Base-by-base conservation (phyloP, 73 alveolate species). In the Paramecium octaurelia region DNA sequence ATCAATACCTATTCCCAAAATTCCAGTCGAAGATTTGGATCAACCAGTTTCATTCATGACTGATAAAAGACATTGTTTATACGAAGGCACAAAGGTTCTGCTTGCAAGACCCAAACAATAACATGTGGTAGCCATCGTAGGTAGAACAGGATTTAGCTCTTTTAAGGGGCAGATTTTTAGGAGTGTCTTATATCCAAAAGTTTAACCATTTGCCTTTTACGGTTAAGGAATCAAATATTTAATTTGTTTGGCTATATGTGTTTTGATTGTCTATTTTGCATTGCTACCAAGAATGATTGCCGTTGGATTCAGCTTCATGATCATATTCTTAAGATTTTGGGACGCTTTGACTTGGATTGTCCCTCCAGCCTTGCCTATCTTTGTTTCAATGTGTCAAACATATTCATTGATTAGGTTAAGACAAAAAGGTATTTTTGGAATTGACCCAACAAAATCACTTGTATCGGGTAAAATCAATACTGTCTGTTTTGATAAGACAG, bases 1-100 rank as follows among this genome's bases (percentile, higher is more conserved):
- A 92, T 94, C 97, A 10, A 92, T 94, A 2, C 97, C 97, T 3
- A 95, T 95, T 48, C 93, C 92, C 84, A 92, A 92, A 75, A 88
- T 95, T 64, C 92, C 93, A 88, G 85, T 95, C 2, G 95, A 69
- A 29, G 27, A 48, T 20, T 23, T 21, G 34, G 91, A 70, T 36
- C 23, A 69, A 4, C 27, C 9, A 40, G 64, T 89, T 24, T 71
- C 90, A 11, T 89, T 70, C 31, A 50, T 46, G 50, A 21, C 57
- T 69, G 87, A 60, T 29, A 43, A 88, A 59, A 68, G 87, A 70
- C 89, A 88, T 36, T 88, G 87, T 35, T 71, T 88, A 58, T 88
- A 58, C 46, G 94, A 88, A 43, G 94, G 94, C 3, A 88, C 94
- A 3, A 80, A 46, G 7, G 87, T 88, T 4, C 44, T 88, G 18